Percentiles rank a stretch among this genome's conserved stretches.
Conservation (phyloP, 2,329 filamentous ascomycete species). For the Scedosporium apiospermum region DNA sequence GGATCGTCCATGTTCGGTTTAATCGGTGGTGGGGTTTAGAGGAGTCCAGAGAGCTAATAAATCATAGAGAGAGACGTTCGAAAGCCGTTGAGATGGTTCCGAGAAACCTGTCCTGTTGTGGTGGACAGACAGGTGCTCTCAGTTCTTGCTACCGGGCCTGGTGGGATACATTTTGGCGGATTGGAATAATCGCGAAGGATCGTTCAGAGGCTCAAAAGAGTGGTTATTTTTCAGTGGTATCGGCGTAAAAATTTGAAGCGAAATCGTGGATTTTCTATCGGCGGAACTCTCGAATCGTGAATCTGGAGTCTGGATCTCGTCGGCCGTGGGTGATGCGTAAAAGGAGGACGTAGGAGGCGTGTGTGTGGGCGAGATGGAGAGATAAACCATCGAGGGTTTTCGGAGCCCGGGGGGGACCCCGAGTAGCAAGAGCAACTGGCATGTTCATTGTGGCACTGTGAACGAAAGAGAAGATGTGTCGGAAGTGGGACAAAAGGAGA, state of each 20-base stretch:
- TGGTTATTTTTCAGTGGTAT: neutral
- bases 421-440: neutral
- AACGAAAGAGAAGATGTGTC: neutral
- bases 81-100: slow-evolving; percentile 1
- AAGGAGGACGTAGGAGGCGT: neutral
- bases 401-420: slow-evolving; percentile 1
- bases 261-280: neutral
- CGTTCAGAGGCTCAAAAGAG: neutral
- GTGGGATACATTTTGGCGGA: slow-evolving; percentile 1
- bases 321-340: neutral
- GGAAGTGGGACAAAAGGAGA: neutral
- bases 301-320: neutral
- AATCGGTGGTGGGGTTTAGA: slow-evolving; percentile 2
- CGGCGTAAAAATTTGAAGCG: neutral
- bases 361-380: neutral
- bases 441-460: neutral
- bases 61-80: slow-evolving; percentile 4
- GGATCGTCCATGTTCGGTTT: slow-evolving; percentile 42
- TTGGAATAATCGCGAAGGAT: neutral
- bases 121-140: neutral
- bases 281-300: neutral
- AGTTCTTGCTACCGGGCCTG: neutral
- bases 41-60: slow-evolving; percentile 15
- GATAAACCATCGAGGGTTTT: slow-evolving; percentile 7
- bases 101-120: neutral